Percentiles rank a stretch among this genome's conserved stretches.
Conservation (phyloP, 345 rosid genomes). For the Cochlearia excelsa region DNA sequence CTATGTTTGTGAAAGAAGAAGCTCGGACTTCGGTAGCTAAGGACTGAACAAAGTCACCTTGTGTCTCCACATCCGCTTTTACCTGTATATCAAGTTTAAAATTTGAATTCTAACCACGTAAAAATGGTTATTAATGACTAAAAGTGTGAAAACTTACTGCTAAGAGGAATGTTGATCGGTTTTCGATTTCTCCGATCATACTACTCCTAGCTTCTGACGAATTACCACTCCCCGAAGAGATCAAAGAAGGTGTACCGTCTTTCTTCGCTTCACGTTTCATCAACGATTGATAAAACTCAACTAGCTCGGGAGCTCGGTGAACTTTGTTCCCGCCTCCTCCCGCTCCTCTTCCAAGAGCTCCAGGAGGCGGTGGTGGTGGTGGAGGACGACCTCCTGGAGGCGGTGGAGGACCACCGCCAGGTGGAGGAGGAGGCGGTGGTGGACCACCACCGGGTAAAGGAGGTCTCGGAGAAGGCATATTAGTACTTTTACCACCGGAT, state of each 20-base stretch:
- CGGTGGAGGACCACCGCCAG: constrained; percentile 54
- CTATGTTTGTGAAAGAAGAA: constrained; percentile 63
- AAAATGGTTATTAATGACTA: background rate
- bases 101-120: background rate
- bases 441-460: constrained; percentile 46
- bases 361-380: constrained; percentile 88
- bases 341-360: constrained; percentile 71
- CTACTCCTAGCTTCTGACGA: constrained; percentile 76
- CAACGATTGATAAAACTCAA: constrained; percentile 88
- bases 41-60: constrained; percentile 96
- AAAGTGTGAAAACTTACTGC: constrained; percentile 49
- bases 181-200: constrained; percentile 95
- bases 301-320: constrained; percentile 90
- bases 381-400: constrained; percentile 57
- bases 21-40: constrained; percentile 87
- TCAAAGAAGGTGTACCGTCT: constrained; percentile 64
- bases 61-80: constrained; percentile 97
- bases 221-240: constrained; percentile 63
- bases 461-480: constrained; percentile 41
- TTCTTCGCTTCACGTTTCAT: constrained; percentile 97
- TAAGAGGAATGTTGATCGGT: constrained; percentile 88
- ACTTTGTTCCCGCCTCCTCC: constrained; percentile 79
- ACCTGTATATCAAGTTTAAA: constrained; percentile 48
- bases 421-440: constrained; percentile 56
- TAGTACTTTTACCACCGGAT: constrained; percentile 37